Conservation (phyloP, 805 yeast species). For the Torulaspora indica region DNA sequence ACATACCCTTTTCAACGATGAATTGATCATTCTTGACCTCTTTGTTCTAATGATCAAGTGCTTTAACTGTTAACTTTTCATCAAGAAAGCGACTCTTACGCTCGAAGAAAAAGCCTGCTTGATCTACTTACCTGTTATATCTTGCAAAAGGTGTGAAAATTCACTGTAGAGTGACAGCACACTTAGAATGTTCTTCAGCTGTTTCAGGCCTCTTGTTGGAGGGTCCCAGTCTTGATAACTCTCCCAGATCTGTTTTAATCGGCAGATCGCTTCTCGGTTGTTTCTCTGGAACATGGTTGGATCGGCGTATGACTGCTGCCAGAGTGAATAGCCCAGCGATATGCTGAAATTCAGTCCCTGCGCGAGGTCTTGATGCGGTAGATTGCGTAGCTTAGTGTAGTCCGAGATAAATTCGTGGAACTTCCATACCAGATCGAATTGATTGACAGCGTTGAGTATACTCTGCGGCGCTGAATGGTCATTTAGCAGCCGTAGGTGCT, state of each 20-base stretch:
- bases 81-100: neutral
- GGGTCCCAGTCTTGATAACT: constrained; percentile 34
- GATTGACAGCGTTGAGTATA: constrained; percentile 33
- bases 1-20: constrained; percentile 15
- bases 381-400: constrained; percentile 33
- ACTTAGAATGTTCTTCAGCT: constrained; percentile 30
- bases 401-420: constrained; percentile 39
- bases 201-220: constrained; percentile 32
- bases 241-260: constrained; percentile 29
- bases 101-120: constrained; percentile 1
- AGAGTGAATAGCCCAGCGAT: constrained; percentile 15
- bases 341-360: constrained; percentile 17
- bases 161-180: constrained; percentile 29
- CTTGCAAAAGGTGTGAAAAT: constrained; percentile 23
- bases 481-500: constrained; percentile 17
- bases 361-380: constrained; percentile 25
- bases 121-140: constrained; percentile 17
- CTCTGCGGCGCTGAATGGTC: constrained; percentile 25
- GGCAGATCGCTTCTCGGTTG: constrained; percentile 22
- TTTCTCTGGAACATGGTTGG: constrained; percentile 18
- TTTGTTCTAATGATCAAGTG: neutral
- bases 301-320: constrained; percentile 12
- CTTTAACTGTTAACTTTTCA: neutral
- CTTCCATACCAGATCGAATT: constrained; percentile 42
- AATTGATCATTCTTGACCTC: neutral